phyloP scores from a whole-genome alignment of 2,329 filamentous ascomycete species.

The Aureobasidium lini region DNA sequence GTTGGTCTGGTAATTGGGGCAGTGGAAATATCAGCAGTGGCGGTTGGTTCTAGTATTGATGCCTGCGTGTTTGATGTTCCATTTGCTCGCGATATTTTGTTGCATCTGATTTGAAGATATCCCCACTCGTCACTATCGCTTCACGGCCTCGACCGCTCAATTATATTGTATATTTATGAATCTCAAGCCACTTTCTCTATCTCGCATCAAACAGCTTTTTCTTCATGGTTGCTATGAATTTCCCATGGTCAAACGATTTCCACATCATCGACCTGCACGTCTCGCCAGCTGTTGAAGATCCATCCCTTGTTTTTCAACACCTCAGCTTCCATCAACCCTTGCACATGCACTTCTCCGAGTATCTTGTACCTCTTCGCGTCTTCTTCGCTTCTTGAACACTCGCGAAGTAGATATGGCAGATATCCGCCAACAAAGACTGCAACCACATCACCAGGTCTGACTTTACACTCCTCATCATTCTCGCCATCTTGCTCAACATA shows the following conservation, averaged over 20 bases:
- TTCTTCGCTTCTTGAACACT: neutral
- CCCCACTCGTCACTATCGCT: too few species aligned
- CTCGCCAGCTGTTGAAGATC: neutral
- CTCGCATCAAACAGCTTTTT: too few species aligned
- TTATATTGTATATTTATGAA: too few species aligned
- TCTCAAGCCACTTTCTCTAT: too few species aligned
- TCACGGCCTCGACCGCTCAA: too few species aligned
- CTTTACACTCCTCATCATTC: neutral
- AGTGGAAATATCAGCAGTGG: neutral
- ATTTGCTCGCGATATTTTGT: too few species aligned
- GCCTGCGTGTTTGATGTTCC: too few species aligned
- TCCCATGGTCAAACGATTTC: neutral
- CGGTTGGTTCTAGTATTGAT: neutral
- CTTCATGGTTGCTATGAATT: too few species aligned
- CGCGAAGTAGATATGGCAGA: neutral
- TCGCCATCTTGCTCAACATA: neutral
- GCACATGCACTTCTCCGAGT: neutral
- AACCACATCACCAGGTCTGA: neutral
- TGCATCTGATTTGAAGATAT: too few species aligned
- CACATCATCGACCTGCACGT: neutral
- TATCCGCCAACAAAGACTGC: neutral
- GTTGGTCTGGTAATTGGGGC: slow-evolving; percentile 19
- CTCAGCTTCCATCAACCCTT: neutral
- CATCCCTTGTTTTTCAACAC: neutral
- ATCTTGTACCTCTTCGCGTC: neutral